These are phyloP conservation scores for Phytomonas francai DNA, from an alignment of 208 protist genomes.

Conservation along the genomic window DNA sequence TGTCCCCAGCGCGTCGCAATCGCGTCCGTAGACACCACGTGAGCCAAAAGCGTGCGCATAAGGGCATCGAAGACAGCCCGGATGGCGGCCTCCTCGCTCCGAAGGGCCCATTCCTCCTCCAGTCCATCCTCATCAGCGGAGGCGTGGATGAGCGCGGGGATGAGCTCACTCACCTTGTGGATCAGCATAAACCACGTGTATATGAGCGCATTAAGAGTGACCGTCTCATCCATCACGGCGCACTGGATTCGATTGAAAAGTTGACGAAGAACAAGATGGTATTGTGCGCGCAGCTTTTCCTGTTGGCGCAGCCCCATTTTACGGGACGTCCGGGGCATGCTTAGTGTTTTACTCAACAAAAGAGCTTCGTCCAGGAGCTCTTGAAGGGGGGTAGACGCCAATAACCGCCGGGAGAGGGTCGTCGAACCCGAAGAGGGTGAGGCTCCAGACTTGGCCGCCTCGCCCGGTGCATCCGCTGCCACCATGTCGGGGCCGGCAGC, in stretches of 20 bases:
- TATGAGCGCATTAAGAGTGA: conserved; percentile 46
- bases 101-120: conserved; percentile 3
- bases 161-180: conserved; percentile 18
- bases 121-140: no score
- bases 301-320: conserved; percentile 24
- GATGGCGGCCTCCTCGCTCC: conserved; percentile 12
- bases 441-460: neutral
- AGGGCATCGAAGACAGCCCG: conserved; percentile 20
- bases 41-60: no score
- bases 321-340: conserved; percentile 22
- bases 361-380: conserved; percentile 30
- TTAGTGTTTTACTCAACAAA: conserved; percentile 20
- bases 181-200: conserved; percentile 44
- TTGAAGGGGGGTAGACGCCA: conserved; percentile 25
- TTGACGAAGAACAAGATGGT: conserved; percentile 11
- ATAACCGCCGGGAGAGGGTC: neutral
- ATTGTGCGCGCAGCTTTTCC: conserved; percentile 9
- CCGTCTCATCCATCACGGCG: conserved; percentile 33
- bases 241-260: conserved; percentile 34
- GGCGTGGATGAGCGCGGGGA: conserved; percentile 10
- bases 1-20: conserved; percentile 9
- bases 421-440: neutral
- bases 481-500: neutral
- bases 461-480: neutral
- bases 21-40: conserved; percentile 1